These are phyloP conservation scores for Quercus berberidifolia DNA, from an alignment of 306 rosid genomes.

Conservation along the genomic window DNA sequence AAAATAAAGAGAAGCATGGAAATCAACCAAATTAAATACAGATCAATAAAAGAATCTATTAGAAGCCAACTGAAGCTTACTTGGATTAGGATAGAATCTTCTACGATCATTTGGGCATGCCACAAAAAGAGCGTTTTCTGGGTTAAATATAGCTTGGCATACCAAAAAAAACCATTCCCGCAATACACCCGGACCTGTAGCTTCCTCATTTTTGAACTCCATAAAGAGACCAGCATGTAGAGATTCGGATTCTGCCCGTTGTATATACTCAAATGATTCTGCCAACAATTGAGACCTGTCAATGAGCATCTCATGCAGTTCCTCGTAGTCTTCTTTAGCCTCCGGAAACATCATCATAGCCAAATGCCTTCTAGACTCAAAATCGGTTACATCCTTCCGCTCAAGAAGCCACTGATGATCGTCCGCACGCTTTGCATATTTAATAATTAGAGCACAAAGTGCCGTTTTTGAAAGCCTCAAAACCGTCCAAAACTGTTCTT, in stretches of 20 bases:
- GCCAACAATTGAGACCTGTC: conserved; percentile 68
- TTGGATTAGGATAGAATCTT: conserved; percentile 81
- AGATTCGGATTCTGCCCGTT: conserved; percentile 39
- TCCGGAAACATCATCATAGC: conserved; percentile 66
- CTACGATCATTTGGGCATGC: conserved; percentile 75
- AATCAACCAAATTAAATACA: background rate
- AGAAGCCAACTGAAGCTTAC: conserved; percentile 36
- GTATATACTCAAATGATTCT: conserved; percentile 69
- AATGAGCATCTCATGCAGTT: conserved; percentile 77
- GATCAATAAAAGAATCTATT: background rate
- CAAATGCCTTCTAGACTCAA: conserved; percentile 72
- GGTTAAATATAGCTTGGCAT: conserved; percentile 55
- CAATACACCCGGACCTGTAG: conserved; percentile 86
- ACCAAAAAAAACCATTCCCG: conserved; percentile 88
- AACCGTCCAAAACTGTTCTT: conserved; percentile 48
- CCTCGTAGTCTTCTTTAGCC: conserved; percentile 53
- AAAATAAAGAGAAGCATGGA: background rate
- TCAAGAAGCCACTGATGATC: conserved; percentile 63
- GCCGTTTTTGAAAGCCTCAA: conserved; percentile 34
- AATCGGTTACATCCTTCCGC: conserved; percentile 51
- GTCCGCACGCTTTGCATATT: conserved; percentile 37
- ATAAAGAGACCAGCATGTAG: conserved; percentile 57
- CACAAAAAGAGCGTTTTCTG: conserved; percentile 61
- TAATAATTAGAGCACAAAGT: conserved; percentile 40
- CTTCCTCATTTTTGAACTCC: conserved; percentile 84